Evolutionary conservation across 495 filamentous ascomycete species (phyloP).

Genomic region (Penicillium cataractarum): DNA sequence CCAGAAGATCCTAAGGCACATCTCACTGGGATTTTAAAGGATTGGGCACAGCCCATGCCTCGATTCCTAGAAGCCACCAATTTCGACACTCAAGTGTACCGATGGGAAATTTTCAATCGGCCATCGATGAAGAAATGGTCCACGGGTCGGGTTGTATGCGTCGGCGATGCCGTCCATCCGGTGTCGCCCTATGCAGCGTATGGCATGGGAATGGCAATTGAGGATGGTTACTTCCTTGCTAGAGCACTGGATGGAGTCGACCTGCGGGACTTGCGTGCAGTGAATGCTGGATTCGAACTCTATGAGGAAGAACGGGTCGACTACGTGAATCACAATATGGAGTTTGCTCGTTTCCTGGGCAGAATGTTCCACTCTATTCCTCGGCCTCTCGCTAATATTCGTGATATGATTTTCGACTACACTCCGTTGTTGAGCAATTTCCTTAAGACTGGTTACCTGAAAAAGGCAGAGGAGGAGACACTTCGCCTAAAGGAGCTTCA

Average conservation of each 20-base stretch:
- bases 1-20: slow-evolving; percentile 23
- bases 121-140: slow-evolving; percentile 28
- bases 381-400: slow-evolving; percentile 19
- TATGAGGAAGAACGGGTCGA: slow-evolving; percentile 24
- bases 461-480: slow-evolving; percentile 23
- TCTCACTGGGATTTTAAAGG: slow-evolving; percentile 17
- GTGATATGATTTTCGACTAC: slow-evolving; percentile 26
- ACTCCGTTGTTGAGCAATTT: slow-evolving; percentile 19
- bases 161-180: slow-evolving; percentile 27
- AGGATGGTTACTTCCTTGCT: slow-evolving; percentile 27
- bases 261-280: slow-evolving; percentile 15
- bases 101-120: slow-evolving; percentile 27
- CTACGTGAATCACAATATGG: slow-evolving; percentile 30
- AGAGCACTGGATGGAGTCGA: slow-evolving; percentile 23
- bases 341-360: slow-evolving; percentile 24
- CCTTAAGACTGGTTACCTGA: slow-evolving; percentile 18
- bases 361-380: slow-evolving; percentile 26
- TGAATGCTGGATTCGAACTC: slow-evolving; percentile 22
- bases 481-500: slow-evolving; percentile 24
- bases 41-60: slow-evolving; percentile 24
- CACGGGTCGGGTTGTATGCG: slow-evolving; percentile 17
- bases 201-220: slow-evolving; percentile 31
- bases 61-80: slow-evolving; percentile 21
- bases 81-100: slow-evolving; percentile 24
- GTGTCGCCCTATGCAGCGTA: slow-evolving; percentile 31